Evolutionary conservation across 2,329 filamentous ascomycete species (phyloP), one percentile per base, ranked within the genome.

Genomic region (Biscogniauxia sp.): DNA sequence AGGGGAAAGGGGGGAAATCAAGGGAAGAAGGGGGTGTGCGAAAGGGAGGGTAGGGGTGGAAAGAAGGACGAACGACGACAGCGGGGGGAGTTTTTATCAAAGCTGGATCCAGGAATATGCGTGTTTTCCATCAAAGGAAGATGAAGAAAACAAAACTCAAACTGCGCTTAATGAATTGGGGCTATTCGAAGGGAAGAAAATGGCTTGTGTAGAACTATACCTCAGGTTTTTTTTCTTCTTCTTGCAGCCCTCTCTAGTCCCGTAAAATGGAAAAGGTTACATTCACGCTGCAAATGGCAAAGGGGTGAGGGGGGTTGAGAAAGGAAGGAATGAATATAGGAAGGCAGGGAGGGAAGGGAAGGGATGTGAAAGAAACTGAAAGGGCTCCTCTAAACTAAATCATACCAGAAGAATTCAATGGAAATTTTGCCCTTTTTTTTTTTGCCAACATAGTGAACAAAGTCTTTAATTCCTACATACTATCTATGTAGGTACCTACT

Each of bases 21-120:
- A 25, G 5, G 51, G 51, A 23, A 25, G 19, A 25, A 9, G 13
- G 23, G 52, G 37, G 37, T 45, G 49, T 17, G 45, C 50, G 20
- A 25, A 45, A 19, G 41, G 20, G 20, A 15, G 17, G 51, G 20
- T 15, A n/a, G 11, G 51, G 51, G 20, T 20, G 28, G 28, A 32
- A 25, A 20, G 51, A 25, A 15, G 51, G 51, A 23, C 20, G 19
- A 25, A 25, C 32, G 41, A 59, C 15, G 20, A 51, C 5, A 11
- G 41, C 20, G n/a, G 45, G 28, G 41, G 37, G 37, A 45, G 37
- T 45, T n/a, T 32, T 32, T 8, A 32, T 32, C 28, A 32, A 32
- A 56, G 62, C 51, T 59, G 55, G 61, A 45, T 45, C 28, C 37
- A 45, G 37, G 37, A 45, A 45, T 45, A n/a, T 45, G 37, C n/a